A percentile compares a stretch with the other conserved stretches of the same genome.
phyloP scores from a whole-genome alignment of 75 land plant genomes.

The Sequoia sempervirens region DNA sequence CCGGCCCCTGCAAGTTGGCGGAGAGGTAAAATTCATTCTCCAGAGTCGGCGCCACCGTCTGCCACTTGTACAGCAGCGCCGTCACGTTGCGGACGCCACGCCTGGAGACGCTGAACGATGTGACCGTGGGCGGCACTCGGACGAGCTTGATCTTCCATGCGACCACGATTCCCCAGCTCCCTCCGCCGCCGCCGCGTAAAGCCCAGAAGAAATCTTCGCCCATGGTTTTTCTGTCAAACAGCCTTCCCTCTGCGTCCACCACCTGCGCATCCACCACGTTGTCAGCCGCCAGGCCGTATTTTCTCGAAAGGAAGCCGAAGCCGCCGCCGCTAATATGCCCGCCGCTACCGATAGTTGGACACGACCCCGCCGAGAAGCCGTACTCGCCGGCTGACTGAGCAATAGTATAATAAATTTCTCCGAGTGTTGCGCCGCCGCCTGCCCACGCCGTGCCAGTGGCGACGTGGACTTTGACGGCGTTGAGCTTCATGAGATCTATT shows the following conservation, averaged over 20 bases:
- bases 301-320: no score
- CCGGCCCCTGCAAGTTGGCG: background rate
- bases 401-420: no score
- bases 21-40: background rate
- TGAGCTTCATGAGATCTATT: background rate
- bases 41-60: background rate
- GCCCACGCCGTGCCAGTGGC: no score
- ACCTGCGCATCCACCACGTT: background rate
- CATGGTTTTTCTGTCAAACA: background rate
- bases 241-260: background rate
- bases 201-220: constrained; percentile 11
- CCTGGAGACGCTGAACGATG: constrained; percentile 4
- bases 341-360: no score
- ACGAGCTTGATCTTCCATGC: constrained; percentile 14
- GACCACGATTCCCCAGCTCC: constrained; percentile 10
- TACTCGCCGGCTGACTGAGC: no score
- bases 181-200: background rate
- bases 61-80: constrained; percentile 7
- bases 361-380: no score
- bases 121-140: constrained; percentile 7
- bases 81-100: background rate
- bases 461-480: no score
- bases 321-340: no score
- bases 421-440: no score
- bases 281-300: no score